Evolutionary conservation across 495 filamentous ascomycete genomes (phyloP).

Genomic region (Zalerion maritima): DNA sequence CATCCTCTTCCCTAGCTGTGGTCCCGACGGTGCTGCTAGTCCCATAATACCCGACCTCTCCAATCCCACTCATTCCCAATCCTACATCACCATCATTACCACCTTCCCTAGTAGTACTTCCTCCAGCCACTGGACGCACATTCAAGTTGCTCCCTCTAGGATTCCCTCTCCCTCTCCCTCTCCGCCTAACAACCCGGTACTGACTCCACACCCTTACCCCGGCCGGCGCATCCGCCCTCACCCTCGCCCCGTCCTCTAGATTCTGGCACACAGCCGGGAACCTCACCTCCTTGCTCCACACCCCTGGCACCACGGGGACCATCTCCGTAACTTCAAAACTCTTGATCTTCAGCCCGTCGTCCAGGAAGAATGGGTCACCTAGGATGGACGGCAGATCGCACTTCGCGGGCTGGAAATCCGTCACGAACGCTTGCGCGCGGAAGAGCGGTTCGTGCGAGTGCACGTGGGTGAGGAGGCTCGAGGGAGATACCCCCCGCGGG

Average conservation of each 20-base stretch:
- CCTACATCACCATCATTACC: too few species aligned
- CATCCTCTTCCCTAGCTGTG: constrained; percentile 4
- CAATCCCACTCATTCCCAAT: too few species aligned
- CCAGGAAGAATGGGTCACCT: constrained; percentile 21
- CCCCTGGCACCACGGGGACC: constrained; percentile 23
- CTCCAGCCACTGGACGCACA: too few species aligned
- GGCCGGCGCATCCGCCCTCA: constrained; percentile 14
- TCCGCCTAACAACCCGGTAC: constrained; percentile 23
- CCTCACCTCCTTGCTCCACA: constrained; percentile 15
- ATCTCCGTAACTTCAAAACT: constrained; percentile 21
- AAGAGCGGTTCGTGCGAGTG: constrained; percentile 23
- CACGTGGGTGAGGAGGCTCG: constrained; percentile 13
- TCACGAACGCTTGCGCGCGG: constrained; percentile 17
- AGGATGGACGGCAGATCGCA: constrained; percentile 12
- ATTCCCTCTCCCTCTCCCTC: too few species aligned
- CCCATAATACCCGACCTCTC: too few species aligned
- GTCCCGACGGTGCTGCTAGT: constrained; percentile 5
- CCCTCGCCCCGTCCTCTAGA: constrained; percentile 17
- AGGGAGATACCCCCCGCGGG: constrained; percentile 13
- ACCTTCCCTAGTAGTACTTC: too few species aligned
- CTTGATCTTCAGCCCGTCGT: constrained; percentile 12
- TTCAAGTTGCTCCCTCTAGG: too few species aligned
- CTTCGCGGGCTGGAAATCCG: constrained; percentile 12
- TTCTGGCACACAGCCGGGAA: constrained; percentile 21
- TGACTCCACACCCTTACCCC: constrained; percentile 20